phyloP scores from a whole-genome alignment of 768 basidiomycete species.

The Termitomyces sp. region DNA sequence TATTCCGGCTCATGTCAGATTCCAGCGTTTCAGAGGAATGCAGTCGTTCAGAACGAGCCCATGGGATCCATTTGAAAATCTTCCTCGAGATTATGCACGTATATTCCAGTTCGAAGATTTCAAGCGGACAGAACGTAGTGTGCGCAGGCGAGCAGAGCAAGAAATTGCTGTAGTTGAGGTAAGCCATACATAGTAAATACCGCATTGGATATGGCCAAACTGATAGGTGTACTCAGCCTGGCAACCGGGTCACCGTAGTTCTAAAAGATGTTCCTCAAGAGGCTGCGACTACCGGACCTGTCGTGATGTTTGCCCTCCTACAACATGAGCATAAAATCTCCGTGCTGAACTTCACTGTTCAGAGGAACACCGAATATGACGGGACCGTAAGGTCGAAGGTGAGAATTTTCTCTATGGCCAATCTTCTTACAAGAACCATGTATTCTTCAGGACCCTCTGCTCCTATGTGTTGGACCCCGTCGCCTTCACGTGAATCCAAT shows the following conservation, averaged over 20 bases:
- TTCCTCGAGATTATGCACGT: conserved; percentile 88
- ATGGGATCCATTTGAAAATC: conserved; percentile 96
- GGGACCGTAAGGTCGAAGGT: conserved; percentile 91
- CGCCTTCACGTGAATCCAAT: conserved; percentile 80
- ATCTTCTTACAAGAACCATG: conserved; percentile 2
- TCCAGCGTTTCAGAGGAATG: conserved; percentile 89
- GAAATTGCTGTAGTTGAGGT: conserved; percentile 65
- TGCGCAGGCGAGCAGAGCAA: conserved; percentile 60
- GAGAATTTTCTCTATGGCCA: neutral
- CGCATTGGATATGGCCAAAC: neutral
- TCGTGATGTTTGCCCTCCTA: conserved; percentile 75
- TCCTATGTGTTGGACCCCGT: conserved; percentile 86
- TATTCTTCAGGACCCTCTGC: conserved; percentile 66
- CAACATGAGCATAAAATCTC: conserved; percentile 97
- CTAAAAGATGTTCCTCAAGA: conserved; percentile 71
- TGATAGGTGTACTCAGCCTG: conserved; percentile 46
- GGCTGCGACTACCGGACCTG: conserved; percentile 40
- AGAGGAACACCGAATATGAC: conserved; percentile 91
- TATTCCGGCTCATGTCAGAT: conserved; percentile 70
- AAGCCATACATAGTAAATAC: conserved; percentile 19
- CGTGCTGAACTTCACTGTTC: conserved; percentile 87
- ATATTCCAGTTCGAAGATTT: conserved; percentile 98
- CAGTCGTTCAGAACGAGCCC: conserved; percentile 91
- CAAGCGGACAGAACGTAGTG: conserved; percentile 72
- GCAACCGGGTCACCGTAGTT: conserved; percentile 72